Evolutionary conservation across 176 grass and related monocot species (phyloP), one percentile per base, ranked within the genome.

Genomic region (Cenchrus purpureus): DNA sequence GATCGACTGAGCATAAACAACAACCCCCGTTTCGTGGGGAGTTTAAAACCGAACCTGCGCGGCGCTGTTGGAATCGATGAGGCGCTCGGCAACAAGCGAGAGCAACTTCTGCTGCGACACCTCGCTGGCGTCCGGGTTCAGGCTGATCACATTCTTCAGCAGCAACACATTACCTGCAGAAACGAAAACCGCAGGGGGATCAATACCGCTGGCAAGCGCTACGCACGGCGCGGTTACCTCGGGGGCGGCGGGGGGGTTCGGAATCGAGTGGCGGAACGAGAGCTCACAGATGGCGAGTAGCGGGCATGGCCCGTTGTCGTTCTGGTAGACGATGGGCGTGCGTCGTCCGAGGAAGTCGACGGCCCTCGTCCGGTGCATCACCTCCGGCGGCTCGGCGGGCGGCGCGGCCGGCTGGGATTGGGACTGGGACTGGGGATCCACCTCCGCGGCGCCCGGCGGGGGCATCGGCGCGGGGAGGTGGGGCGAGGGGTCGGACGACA

Each of bases 261-360:
- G 11, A 75, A 53, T 45, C 20, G 15, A 40, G 37, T 40, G 37
- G 37, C 37, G 37, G 37, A 72, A 68, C 60, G 42, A 0, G 49
- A 56, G 80, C 88, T 92, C 83, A 99, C 97, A 97, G 86, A 99
- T 99, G 45, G 94, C 97, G 51, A 96, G 94, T 15, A 99, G 97
- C 37, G 97, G 97, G 72, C 97, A 99, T 8, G 97, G 94, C 5
- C 97, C 97, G 92, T 99, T 99, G 77, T 97, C 97, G 90, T 94
- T 99, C 84, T 97, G 97, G 79, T 97, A 95, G 84, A 99, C 86
- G 84, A 99, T 94, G 42, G 94, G 84, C 46, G 91, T 97, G 50
- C 83, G 83, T 28, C 97, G 97, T 17, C 97, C 97, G 48, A 97
- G 92, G 82, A 99, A 99, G 66, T 99, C 91, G 51, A 99, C 82